Evolutionary conservation across 352 stramenopile genomes (phyloP).

Genomic region (Thalassiosira gravida): DNA sequence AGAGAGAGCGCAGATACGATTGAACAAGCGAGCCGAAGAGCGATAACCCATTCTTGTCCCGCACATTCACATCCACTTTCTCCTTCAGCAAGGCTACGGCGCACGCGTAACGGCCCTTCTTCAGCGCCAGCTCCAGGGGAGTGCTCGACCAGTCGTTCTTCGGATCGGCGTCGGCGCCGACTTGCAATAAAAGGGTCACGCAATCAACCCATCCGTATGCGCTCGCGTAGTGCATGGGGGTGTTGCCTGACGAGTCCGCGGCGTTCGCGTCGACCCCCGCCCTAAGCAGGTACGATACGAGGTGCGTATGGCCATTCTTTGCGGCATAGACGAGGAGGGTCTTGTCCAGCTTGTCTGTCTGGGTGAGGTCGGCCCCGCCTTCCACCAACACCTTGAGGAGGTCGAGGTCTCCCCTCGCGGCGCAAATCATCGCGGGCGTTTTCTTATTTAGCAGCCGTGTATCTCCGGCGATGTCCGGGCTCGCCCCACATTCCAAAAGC

Average conservation of each 20-base stretch:
- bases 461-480: not conserved
- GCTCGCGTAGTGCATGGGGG: not conserved
- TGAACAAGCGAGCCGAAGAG: not conserved
- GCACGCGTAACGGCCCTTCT: not conserved
- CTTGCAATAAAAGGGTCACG: not conserved
- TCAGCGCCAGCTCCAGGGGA: not conserved
- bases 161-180: not conserved
- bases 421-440: not conserved
- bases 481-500: not conserved
- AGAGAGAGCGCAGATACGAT: not conserved
- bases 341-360: not conserved
- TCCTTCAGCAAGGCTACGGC: not conserved
- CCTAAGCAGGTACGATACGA: not conserved
- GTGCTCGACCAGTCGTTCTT: not conserved
- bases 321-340: not conserved
- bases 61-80: not conserved
- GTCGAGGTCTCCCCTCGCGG: not conserved
- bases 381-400: not conserved
- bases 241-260: not conserved
- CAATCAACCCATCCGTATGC: not conserved
- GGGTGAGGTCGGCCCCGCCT: not conserved
- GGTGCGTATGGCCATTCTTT: not conserved
- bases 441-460: not conserved
- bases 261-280: not conserved
- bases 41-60: not conserved